Evolutionary conservation across 2,329 filamentous ascomycete genomes (phyloP).

Genomic region (Thelonectria discophora): DNA sequence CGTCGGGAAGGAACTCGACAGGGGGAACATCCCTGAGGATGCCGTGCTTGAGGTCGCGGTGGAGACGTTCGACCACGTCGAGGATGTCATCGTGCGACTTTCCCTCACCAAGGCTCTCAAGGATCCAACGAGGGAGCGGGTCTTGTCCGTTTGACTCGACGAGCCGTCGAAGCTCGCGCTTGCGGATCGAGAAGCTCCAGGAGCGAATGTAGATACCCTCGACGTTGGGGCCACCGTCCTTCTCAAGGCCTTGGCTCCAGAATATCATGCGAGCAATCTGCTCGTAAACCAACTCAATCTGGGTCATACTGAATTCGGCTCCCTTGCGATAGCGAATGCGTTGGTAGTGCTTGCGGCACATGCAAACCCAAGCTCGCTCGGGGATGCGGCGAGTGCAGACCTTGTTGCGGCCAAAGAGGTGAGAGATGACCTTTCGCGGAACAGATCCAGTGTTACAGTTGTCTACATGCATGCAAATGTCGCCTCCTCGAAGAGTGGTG

Average conservation of each 20-base stretch:
- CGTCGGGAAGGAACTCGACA: slow-evolving; percentile 67
- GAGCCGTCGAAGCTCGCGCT: slow-evolving; percentile 69
- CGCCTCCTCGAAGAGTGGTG: slow-evolving; percentile 38
- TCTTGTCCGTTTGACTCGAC: slow-evolving; percentile 44
- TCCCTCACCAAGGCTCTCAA: slow-evolving; percentile 54
- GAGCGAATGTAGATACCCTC: slow-evolving; percentile 47
- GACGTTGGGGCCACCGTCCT: slow-evolving; percentile 38
- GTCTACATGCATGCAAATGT: slow-evolving; percentile 63
- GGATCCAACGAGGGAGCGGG: slow-evolving; percentile 54
- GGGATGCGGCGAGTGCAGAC: slow-evolving; percentile 76
- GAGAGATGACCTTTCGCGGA: slow-evolving; percentile 79
- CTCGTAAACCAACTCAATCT: slow-evolving; percentile 70
- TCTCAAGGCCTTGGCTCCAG: slow-evolving; percentile 66
- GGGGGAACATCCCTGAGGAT: slow-evolving; percentile 61
- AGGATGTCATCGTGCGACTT: slow-evolving; percentile 59
- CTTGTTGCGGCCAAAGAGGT: slow-evolving; percentile 87
- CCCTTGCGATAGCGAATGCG: slow-evolving; percentile 74
- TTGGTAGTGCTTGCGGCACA: slow-evolving; percentile 86
- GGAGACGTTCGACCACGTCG: slow-evolving; percentile 56
- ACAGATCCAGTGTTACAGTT: slow-evolving; percentile 68
- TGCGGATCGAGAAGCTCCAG: slow-evolving; percentile 71
- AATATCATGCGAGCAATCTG: slow-evolving; percentile 70
- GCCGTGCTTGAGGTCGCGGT: slow-evolving; percentile 54
- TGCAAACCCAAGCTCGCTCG: slow-evolving; percentile 75
- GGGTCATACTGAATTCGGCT: slow-evolving; percentile 66